phyloP scores from a whole-genome alignment of 2,329 filamentous ascomycete species.

The Stagonosporopsis cucurbitacearum region DNA sequence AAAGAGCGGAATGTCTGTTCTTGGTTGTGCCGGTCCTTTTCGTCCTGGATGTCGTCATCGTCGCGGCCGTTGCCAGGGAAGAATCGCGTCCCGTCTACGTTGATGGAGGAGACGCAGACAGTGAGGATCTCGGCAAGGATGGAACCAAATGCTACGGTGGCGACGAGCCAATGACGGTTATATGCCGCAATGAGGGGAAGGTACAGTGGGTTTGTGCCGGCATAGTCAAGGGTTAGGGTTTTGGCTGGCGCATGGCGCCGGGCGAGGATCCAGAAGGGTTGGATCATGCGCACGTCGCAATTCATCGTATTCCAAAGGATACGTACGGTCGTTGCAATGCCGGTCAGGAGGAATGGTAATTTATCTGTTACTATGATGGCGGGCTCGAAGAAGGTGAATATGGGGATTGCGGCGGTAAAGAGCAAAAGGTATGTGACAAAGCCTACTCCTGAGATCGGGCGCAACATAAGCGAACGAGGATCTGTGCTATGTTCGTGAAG shows the following conservation, averaged over 20 bases:
- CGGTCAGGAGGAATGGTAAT: slow-evolving; percentile 70
- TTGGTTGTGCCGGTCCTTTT: slow-evolving; percentile 39
- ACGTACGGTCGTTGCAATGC: slow-evolving; percentile 70
- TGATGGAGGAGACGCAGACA: slow-evolving; percentile 70
- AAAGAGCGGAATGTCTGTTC: slow-evolving; percentile 64
- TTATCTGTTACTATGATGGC: slow-evolving; percentile 63
- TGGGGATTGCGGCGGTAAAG: slow-evolving; percentile 65
- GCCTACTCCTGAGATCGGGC: slow-evolving; percentile 64
- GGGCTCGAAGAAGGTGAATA: slow-evolving; percentile 66
- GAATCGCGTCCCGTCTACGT: slow-evolving; percentile 69
- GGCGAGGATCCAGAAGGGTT: slow-evolving; percentile 75
- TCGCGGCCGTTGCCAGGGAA: slow-evolving; percentile 44
- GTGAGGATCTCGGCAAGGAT: slow-evolving; percentile 77
- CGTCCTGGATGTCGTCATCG: slow-evolving; percentile 15
- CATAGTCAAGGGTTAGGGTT: slow-evolving; percentile 75
- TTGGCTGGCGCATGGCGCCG: slow-evolving; percentile 68
- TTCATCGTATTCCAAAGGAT: slow-evolving; percentile 73
- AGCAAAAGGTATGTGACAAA: slow-evolving; percentile 65
- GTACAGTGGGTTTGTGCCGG: slow-evolving; percentile 71
- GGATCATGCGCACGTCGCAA: slow-evolving; percentile 73
- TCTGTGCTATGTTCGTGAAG: slow-evolving; percentile 54
- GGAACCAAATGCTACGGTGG: slow-evolving; percentile 72
- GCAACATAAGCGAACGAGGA: slow-evolving; percentile 73
- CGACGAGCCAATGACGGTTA: slow-evolving; percentile 70
- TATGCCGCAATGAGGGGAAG: slow-evolving; percentile 67